Percentiles rank a stretch among this genome's conserved stretches.
These are phyloP conservation scores for Phialocephala subalpina DNA, from an alignment of 2,329 filamentous ascomycete genomes.

Conservation along the genomic window DNA sequence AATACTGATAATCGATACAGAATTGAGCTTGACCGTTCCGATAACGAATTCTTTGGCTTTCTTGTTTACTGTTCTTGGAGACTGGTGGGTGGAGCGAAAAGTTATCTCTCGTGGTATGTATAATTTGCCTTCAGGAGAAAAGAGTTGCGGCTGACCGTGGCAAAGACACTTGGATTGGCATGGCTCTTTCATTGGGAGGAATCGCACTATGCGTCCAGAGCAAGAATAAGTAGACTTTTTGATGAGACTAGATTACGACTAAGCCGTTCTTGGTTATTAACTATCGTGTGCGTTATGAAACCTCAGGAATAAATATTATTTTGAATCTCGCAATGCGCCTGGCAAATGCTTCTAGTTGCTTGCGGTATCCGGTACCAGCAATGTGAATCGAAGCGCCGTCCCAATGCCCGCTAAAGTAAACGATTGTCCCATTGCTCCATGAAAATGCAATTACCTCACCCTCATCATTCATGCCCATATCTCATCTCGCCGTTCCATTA, in stretches of 20 bases:
- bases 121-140: not conserved
- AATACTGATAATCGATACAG: constrained; percentile 52
- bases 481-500: constrained; percentile 1
- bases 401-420: constrained; percentile 25
- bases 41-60: constrained; percentile 96
- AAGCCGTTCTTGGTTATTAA: constrained; percentile 20
- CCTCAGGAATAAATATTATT: constrained; percentile 14
- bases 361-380: constrained; percentile 29
- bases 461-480: not conserved
- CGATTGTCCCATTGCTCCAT: constrained; percentile 23
- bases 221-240: constrained; percentile 49
- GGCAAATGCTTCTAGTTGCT: constrained; percentile 28
- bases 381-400: constrained; percentile 27
- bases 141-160: constrained; percentile 15
- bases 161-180: constrained; percentile 82
- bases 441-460: constrained; percentile 16
- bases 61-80: constrained; percentile 92
- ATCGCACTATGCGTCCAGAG: constrained; percentile 86
- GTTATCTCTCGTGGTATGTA: constrained; percentile 80
- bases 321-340: constrained; percentile 25
- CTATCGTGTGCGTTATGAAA: constrained; percentile 24
- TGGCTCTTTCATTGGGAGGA: constrained; percentile 79
- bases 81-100: constrained; percentile 95
- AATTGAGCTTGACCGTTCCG: constrained; percentile 90
- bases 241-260: constrained; percentile 10